phyloP scores from a whole-genome alignment of 2,329 filamentous ascomycete species.

The Pseudogymnoascus destructans region DNA sequence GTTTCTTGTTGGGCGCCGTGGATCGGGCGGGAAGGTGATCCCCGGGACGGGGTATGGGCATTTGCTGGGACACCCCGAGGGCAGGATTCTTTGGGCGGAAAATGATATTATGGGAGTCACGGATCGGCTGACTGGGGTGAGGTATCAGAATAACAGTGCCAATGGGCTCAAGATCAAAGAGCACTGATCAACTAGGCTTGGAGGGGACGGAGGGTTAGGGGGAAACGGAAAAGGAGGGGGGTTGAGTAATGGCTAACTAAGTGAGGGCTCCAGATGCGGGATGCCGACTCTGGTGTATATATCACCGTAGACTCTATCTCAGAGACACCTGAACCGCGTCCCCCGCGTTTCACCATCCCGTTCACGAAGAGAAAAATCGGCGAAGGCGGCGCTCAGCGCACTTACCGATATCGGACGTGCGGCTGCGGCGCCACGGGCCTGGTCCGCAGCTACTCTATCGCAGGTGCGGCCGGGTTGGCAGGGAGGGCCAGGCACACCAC shows the following conservation, averaged over 20 bases:
- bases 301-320: constrained; percentile 7
- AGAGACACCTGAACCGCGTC: constrained; percentile 2
- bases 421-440: background rate
- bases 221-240: background rate
- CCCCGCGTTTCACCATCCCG: background rate
- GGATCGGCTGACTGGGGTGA: constrained; percentile 3
- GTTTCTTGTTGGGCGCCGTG: constrained; percentile 25
- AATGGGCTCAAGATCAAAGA: background rate
- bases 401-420: background rate
- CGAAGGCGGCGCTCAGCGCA: background rate
- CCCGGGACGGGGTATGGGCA: constrained; percentile 1
- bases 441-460: background rate
- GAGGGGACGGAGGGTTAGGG: background rate
- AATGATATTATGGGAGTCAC: constrained; percentile 8
- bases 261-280: constrained; percentile 2
- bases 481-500: background rate
- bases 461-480: background rate
- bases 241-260: background rate
- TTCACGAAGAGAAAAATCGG: background rate
- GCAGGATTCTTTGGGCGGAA: constrained; percentile 9
- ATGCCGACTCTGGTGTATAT: constrained; percentile 2
- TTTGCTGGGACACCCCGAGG: constrained; percentile 5
- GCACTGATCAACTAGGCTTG: background rate
- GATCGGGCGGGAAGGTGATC: constrained; percentile 11
- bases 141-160: background rate